A percentile compares a stretch with the other conserved stretches of the same genome.
phyloP scores from a whole-genome alignment of 1,284 basidiomycete species.

The Inonotus hispidus region DNA sequence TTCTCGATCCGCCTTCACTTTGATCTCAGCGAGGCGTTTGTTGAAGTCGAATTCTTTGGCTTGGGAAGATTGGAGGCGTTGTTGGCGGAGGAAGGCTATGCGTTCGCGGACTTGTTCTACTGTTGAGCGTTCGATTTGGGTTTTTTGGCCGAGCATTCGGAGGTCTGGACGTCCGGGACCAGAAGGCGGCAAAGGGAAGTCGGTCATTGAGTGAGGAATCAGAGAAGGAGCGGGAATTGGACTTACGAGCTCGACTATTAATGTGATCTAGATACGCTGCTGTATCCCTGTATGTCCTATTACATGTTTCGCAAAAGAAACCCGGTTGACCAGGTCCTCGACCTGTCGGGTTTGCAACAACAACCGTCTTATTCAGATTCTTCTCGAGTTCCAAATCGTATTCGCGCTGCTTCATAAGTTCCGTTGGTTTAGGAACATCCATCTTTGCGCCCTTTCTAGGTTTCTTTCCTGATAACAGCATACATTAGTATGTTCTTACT shows the following conservation, averaged over 20 bases:
- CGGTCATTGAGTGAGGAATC: slow-evolving; percentile 1
- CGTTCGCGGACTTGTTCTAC: slow-evolving; percentile 87
- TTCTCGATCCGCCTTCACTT: slow-evolving; percentile 58
- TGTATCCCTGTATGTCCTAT: slow-evolving; percentile 90
- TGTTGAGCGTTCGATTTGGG: slow-evolving; percentile 85
- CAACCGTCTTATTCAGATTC: slow-evolving; percentile 88
- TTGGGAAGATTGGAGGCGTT: slow-evolving; percentile 71
- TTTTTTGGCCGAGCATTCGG: slow-evolving; percentile 89
- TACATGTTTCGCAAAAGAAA: slow-evolving; percentile 88
- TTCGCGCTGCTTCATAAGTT: slow-evolving; percentile 83
- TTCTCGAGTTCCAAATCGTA: slow-evolving; percentile 81
- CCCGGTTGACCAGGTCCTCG: slow-evolving; percentile 84
- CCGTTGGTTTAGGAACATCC: slow-evolving; percentile 83
- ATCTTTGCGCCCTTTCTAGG: slow-evolving; percentile 58
- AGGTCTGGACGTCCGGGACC: slow-evolving; percentile 56
- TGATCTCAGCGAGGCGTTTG: slow-evolving; percentile 78
- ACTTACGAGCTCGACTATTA: slow-evolving; percentile 89
- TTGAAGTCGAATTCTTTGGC: slow-evolving; percentile 94
- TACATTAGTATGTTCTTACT: neutral
- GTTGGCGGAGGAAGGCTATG: slow-evolving; percentile 84
- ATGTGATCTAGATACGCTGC: slow-evolving; percentile 94
- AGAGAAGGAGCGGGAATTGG: slow-evolving; percentile 7
- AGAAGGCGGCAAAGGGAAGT: neutral
- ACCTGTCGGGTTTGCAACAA: slow-evolving; percentile 78
- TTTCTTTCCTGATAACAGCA: slow-evolving; percentile 59